Evolutionary conservation across 352 stramenopile genomes (phyloP).

Genomic region (Pythium graminicola): DNA sequence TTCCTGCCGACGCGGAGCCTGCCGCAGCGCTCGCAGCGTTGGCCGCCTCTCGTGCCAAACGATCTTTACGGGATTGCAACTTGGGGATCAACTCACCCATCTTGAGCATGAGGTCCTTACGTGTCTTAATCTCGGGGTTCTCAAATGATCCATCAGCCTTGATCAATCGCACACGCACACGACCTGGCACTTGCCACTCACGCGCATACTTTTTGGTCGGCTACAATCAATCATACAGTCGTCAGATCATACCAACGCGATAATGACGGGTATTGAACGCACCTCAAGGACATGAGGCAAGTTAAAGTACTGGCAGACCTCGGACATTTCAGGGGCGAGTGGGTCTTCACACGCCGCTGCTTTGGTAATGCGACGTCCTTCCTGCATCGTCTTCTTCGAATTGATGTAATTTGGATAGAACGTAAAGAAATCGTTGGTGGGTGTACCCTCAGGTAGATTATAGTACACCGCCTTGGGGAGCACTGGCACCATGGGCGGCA

Average conservation of each 20-base stretch:
- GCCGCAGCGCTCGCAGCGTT: conserved; percentile 27
- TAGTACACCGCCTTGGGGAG: conserved; percentile 66
- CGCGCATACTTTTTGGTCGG: conserved; percentile 76
- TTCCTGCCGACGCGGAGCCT: conserved; percentile 29
- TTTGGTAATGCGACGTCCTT: conserved; percentile 70
- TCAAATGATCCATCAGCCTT: conserved; percentile 52
- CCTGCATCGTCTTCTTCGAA: conserved; percentile 69
- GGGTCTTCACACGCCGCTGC: conserved; percentile 57
- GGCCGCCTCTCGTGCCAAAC: conserved; percentile 63
- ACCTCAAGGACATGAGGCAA: conserved; percentile 77
- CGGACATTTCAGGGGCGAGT: conserved; percentile 74
- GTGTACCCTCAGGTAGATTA: conserved; percentile 46
- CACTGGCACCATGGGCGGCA: conserved; percentile 45
- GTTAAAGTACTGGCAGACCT: conserved; percentile 77
- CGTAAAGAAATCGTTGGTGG: conserved; percentile 54
- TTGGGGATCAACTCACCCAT: conserved; percentile 85
- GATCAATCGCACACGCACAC: conserved; percentile 64
- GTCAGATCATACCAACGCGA: neutral
- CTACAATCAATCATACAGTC: conserved; percentile 17
- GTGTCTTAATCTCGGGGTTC: conserved; percentile 60
- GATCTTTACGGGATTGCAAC: conserved; percentile 70
- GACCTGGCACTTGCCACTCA: conserved; percentile 65
- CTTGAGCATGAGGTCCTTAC: conserved; percentile 78
- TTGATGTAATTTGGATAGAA: conserved; percentile 89
- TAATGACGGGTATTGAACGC: neutral